phyloP scores from a whole-genome alignment of 371 early-diverging fungal species.

The Saksenaea oblongispora region DNA sequence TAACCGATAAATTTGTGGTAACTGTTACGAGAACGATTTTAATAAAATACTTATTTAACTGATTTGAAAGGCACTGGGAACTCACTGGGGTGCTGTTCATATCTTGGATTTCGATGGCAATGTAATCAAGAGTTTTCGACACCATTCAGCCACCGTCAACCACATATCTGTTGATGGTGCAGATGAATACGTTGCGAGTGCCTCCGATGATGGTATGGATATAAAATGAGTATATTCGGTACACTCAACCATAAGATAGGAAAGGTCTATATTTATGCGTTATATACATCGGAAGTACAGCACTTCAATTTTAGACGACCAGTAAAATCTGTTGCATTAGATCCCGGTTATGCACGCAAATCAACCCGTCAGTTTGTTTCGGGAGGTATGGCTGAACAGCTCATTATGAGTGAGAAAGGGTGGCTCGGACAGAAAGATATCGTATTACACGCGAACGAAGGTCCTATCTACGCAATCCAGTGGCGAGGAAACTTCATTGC shows the following conservation, averaged over 20 bases:
- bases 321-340: conserved; percentile 85
- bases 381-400: conserved; percentile 89
- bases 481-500: conserved; percentile 88
- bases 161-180: conserved; percentile 79
- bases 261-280: conserved; percentile 72
- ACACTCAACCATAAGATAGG: conserved; percentile 43
- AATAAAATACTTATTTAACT: background rate
- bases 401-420: conserved; percentile 80
- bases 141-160: conserved; percentile 84
- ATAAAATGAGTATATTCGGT: background rate
- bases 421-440: conserved; percentile 69
- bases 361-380: conserved; percentile 79
- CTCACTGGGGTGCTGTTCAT: conserved; percentile 91
- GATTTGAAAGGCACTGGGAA: conserved; percentile 79
- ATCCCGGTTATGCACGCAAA: conserved; percentile 80
- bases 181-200: conserved; percentile 90
- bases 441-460: conserved; percentile 83
- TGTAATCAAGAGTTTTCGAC: conserved; percentile 74
- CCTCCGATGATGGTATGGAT: conserved; percentile 87
- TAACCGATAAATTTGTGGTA: conserved; percentile 85
- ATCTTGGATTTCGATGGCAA: conserved; percentile 94
- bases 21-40: conserved; percentile 3
- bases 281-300: conserved; percentile 66
- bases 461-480: conserved; percentile 82
- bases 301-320: conserved; percentile 83